Evolutionary conservation across 2,329 filamentous ascomycete species (phyloP).

Genomic region (Conoideocrella luteorostrata): DNA sequence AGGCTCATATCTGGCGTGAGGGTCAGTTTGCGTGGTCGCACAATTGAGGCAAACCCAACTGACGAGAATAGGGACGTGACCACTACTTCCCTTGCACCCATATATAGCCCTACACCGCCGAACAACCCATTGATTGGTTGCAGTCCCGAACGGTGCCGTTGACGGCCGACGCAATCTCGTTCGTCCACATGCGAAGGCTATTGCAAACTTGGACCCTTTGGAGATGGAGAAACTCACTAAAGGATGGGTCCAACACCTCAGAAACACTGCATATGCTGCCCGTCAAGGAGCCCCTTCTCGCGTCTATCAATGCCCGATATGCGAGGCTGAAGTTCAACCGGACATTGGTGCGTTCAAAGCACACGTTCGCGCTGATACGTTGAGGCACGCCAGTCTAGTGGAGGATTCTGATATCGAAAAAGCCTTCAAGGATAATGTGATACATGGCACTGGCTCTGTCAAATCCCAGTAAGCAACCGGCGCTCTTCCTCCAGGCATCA

Average conservation of each 20-base stretch:
- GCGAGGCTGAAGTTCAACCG: slow-evolving; percentile 17
- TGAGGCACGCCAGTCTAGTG: slow-evolving; percentile 15
- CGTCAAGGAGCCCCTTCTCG: slow-evolving; percentile 14
- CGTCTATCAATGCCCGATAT: slow-evolving; percentile 16
- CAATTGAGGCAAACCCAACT: too few relatives aligned
- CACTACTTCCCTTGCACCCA: too few relatives aligned
- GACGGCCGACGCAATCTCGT: not conserved
- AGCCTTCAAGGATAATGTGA: slow-evolving; percentile 17
- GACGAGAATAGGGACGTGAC: too few relatives aligned
- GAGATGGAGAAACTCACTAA: slow-evolving; percentile 13
- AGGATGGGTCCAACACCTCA: slow-evolving; percentile 18
- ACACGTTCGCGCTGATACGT: slow-evolving; percentile 16
- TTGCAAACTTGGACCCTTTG: not conserved
- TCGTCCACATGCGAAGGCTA: slow-evolving; percentile 1
- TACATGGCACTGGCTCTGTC: slow-evolving; percentile 5
- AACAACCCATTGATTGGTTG: not conserved
- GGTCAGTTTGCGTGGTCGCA: too few relatives aligned
- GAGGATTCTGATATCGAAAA: slow-evolving; percentile 20
- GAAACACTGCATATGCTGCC: slow-evolving; percentile 16
- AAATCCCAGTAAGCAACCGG: slow-evolving; percentile 2
- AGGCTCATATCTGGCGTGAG: too few relatives aligned
- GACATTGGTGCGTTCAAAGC: slow-evolving; percentile 20
- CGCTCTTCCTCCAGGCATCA: not conserved
- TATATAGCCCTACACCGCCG: not conserved
- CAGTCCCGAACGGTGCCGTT: too few relatives aligned